Evolutionary conservation across 768 basidiomycete genomes (phyloP).

Genomic region (Pleurotus citrinopileatus): DNA sequence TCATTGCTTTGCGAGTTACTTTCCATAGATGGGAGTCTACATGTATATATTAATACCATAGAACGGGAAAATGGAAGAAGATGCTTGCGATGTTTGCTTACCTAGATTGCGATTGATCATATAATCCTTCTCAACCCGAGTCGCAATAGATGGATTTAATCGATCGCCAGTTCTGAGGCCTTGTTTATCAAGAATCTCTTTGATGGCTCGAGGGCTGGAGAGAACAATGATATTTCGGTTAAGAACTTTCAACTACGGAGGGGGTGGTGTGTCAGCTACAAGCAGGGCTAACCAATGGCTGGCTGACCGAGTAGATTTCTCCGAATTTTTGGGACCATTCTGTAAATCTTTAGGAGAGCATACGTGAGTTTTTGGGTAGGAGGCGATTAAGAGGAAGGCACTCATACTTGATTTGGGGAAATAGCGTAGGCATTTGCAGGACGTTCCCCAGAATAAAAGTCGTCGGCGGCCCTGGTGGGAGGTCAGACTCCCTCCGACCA

Average conservation of each 20-base stretch:
- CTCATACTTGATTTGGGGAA: neutral
- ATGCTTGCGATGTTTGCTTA: no score
- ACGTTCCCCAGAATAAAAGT: neutral
- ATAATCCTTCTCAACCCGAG: no score
- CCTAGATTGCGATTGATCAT: no score
- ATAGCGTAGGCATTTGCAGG: neutral
- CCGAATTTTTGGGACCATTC: neutral
- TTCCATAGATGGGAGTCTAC: slow-evolving; percentile 3
- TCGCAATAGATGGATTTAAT: slow-evolving; percentile 14
- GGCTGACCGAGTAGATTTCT: neutral
- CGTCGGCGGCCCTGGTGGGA: neutral
- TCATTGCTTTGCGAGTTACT: slow-evolving; percentile 13
- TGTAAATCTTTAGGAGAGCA: neutral
- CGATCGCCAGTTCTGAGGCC: slow-evolving; percentile 21
- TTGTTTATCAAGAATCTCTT: slow-evolving; percentile 26
- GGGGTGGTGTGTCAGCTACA: no score
- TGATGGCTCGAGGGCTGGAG: slow-evolving; percentile 17
- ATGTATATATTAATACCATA: no score
- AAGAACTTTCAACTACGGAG: slow-evolving; percentile 19
- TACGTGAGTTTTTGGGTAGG: neutral
- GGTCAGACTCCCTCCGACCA: neutral
- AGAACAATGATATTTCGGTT: slow-evolving; percentile 20
- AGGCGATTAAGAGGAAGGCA: neutral
- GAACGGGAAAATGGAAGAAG: no score
- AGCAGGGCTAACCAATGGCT: no score